These are phyloP conservation scores for Fennellomyces sp. DNA, from an alignment of 371 early-diverging fungal species.

Conservation along the genomic window DNA sequence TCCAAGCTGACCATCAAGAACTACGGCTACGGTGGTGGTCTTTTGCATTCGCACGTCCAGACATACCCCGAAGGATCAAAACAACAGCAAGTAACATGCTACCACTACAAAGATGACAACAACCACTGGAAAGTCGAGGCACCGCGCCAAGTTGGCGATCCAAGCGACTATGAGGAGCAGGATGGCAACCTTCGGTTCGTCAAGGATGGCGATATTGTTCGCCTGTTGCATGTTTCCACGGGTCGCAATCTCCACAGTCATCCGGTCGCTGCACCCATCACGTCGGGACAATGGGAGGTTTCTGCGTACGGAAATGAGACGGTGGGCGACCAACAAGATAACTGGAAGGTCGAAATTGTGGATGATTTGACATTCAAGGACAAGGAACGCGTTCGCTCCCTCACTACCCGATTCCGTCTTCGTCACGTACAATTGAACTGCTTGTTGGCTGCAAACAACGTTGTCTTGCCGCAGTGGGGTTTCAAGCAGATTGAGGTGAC, in stretches of 20 bases:
- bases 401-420: conserved; percentile 91
- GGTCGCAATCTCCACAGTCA: conserved; percentile 87
- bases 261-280: conserved; percentile 82
- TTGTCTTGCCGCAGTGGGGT: conserved; percentile 97
- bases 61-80: conserved; percentile 92
- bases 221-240: conserved; percentile 81
- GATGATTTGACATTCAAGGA: conserved; percentile 56
- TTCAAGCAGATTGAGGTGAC: conserved; percentile 95
- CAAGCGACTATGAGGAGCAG: conserved; percentile 37
- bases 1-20: conserved; percentile 92
- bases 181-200: conserved; percentile 61
- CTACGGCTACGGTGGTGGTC: conserved; percentile 88
- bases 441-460: conserved; percentile 78
- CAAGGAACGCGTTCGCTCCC: conserved; percentile 62
- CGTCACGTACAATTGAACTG: conserved; percentile 83
- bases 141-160: conserved; percentile 27
- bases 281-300: conserved; percentile 85
- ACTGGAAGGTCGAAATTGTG: conserved; percentile 91
- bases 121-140: conserved; percentile 89
- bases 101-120: conserved; percentile 97
- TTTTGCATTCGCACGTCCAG: conserved; percentile 98
- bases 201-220: conserved; percentile 81
- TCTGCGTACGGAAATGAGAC: conserved; percentile 80
- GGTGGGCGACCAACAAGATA: conserved; percentile 81
- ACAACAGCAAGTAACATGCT: conserved; percentile 99